Base-by-base conservation (phyloP, 345 rosid genomes). In the Anacardium occidentale region DNA sequence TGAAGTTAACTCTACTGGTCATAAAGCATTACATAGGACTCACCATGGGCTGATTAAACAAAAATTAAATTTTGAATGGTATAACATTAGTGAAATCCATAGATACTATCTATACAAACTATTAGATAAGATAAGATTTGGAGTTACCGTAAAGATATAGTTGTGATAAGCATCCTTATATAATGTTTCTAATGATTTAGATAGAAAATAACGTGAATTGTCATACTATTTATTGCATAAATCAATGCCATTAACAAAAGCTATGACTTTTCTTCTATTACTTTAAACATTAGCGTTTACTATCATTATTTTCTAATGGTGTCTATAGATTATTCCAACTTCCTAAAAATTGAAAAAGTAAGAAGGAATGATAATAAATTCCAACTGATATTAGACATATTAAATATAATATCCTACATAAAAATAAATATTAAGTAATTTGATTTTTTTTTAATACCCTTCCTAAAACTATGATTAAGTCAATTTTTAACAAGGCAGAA, bases 321-420 rank as follows among this genome's bases (percentile, higher is more conserved):
- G 94, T 37, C 86, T 83, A 72, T 87, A 90, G 78, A 90, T 83
- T 72, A 92, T 85, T 76, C 83, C 98, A 48, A 87, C 91, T 89
- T 94, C 98, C 98, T 94, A 83, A 78, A 69, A 69, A 24, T 60
- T 50, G 21, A 29, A 52, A 60, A 60, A 61, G 25, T 47, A 64
- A 64, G 61, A 70, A 21, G 13, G 50, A 66, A 70, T 26, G 63
- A 69, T 5, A 14, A 14, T 21, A 48, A 15, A 51, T 32, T 24
- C n/a, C 22, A 68, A 62, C 3, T 3, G 10, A 10, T 50, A 50
- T 13, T 50, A 24, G 9, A 12, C 58, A 17, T 37, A 69, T 42
- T 61, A 40, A 18, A 62, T 21, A 5, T 8, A 7, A 10, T 53
- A 22, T 20, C 1, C 2, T 32, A 68, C 15, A 57, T 13, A 42